These are phyloP conservation scores for Zanthoxylum bungeanum DNA, from an alignment of 345 rosid genomes.

Conservation along the genomic window DNA sequence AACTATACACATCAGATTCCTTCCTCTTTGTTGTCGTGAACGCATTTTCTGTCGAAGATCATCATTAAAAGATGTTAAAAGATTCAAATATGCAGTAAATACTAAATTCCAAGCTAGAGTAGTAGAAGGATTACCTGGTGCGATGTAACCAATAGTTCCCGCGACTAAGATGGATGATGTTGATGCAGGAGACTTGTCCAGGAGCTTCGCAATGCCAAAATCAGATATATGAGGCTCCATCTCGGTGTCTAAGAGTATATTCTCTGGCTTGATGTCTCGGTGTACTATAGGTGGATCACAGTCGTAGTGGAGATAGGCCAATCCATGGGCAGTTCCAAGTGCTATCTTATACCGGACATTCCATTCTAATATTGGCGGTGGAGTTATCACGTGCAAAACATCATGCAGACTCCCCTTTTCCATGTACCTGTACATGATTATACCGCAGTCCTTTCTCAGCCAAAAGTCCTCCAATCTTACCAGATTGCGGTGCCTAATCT, in stretches of 20 bases:
- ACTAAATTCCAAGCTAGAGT: neutral
- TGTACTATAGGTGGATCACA: conserved; percentile 74
- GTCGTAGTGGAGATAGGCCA: conserved; percentile 78
- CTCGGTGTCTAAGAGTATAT: conserved; percentile 67
- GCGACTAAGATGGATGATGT: conserved; percentile 37
- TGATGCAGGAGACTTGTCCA: conserved; percentile 46
- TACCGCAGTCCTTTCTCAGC: conserved; percentile 61
- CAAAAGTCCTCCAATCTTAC: conserved; percentile 75
- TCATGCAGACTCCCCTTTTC: conserved; percentile 71
- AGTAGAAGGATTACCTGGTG: conserved; percentile 57
- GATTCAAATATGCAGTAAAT: neutral
- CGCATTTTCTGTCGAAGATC: conserved; percentile 54
- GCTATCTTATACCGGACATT: conserved; percentile 54
- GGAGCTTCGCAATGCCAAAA: conserved; percentile 74
- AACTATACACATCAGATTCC: conserved; percentile 67
- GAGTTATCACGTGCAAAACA: conserved; percentile 38
- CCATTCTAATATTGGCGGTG: conserved; percentile 48
- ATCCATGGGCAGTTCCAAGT: conserved; percentile 64
- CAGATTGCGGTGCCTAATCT: conserved; percentile 71
- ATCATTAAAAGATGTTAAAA: neutral
- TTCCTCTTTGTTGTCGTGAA: conserved; percentile 44
- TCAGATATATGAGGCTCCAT: conserved; percentile 82
- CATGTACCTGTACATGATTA: conserved; percentile 67
- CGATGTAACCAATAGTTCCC: conserved; percentile 79
- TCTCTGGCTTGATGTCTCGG: conserved; percentile 77